phyloP scores from a whole-genome alignment of 331 rosid genomes.

The Malus hybrid region DNA sequence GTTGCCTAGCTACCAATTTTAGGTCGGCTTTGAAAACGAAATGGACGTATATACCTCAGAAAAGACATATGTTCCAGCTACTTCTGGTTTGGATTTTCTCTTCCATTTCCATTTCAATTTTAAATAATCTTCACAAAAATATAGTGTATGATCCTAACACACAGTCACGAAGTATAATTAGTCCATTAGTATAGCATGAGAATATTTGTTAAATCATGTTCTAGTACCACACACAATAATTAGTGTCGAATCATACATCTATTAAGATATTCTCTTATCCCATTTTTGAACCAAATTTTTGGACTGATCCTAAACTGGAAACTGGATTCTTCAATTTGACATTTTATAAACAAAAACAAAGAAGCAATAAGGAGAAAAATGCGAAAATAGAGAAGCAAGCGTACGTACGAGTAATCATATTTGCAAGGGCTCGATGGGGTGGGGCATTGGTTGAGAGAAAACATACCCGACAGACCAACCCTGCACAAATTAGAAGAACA shows the following conservation, averaged over 20 bases:
- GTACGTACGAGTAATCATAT: constrained; percentile 48
- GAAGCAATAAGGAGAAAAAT: neutral
- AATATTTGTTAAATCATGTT: neutral
- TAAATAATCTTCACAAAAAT: neutral
- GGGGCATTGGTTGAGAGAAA: constrained; percentile 35
- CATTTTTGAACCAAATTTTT: neutral
- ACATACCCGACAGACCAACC: constrained; percentile 25
- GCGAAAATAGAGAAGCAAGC: neutral
- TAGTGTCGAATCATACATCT: neutral
- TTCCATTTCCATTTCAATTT: neutral
- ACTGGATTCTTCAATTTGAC: neutral
- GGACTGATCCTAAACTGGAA: neutral
- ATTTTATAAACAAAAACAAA: neutral
- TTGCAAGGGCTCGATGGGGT: constrained; percentile 43
- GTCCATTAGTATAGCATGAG: neutral
- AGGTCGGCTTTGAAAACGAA: constrained; percentile 18
- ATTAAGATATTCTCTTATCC: neutral
- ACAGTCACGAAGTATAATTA: too few species aligned
- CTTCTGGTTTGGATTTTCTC: constrained; percentile 16
- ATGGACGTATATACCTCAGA: constrained; percentile 14
- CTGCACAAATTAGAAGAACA: constrained; percentile 42
- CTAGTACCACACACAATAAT: neutral
- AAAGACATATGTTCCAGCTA: constrained; percentile 18
- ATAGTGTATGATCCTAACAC: neutral
- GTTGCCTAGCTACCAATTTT: neutral